Percentiles rank a stretch among this genome's conserved stretches.
phyloP scores from a whole-genome alignment of 148 eudicot genomes.

The Chenopodium formosanum region DNA sequence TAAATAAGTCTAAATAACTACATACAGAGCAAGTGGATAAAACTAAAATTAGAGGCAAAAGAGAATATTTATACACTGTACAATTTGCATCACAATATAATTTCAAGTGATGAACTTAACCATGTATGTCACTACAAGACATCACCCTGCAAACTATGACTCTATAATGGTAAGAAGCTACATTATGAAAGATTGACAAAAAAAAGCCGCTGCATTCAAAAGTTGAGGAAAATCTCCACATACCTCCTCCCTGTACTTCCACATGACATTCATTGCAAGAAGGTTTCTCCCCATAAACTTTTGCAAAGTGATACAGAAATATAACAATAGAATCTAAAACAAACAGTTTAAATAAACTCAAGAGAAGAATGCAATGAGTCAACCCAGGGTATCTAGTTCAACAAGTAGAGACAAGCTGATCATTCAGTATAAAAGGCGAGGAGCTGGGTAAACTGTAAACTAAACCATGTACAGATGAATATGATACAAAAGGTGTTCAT shows the following conservation, averaged over 20 bases:
- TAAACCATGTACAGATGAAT: too few relatives aligned
- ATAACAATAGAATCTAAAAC: neutral
- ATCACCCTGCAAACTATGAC: neutral
- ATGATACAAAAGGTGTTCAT: too few relatives aligned
- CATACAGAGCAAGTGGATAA: neutral
- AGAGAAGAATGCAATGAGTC: neutral
- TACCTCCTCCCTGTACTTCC: constrained; percentile 92
- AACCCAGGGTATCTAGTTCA: neutral
- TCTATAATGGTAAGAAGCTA: neutral
- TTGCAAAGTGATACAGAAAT: constrained; percentile 38
- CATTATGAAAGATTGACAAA: neutral
- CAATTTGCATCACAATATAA: neutral
- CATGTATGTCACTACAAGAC: constrained; percentile 3
- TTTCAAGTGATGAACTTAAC: neutral
- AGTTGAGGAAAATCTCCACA: constrained; percentile 7
- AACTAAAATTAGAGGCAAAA: neutral
- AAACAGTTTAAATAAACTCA: neutral
- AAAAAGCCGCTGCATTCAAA: neutral
- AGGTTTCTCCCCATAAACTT: constrained; percentile 97
- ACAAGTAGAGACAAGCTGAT: neutral
- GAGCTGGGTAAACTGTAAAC: too few relatives aligned
- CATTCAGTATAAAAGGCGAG: neutral
- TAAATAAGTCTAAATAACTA: too few relatives aligned
- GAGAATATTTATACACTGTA: too few relatives aligned
- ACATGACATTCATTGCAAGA: constrained; percentile 95